phyloP scores from a whole-genome alignment of 768 basidiomycete genomes.

The Suillus bovinus region DNA sequence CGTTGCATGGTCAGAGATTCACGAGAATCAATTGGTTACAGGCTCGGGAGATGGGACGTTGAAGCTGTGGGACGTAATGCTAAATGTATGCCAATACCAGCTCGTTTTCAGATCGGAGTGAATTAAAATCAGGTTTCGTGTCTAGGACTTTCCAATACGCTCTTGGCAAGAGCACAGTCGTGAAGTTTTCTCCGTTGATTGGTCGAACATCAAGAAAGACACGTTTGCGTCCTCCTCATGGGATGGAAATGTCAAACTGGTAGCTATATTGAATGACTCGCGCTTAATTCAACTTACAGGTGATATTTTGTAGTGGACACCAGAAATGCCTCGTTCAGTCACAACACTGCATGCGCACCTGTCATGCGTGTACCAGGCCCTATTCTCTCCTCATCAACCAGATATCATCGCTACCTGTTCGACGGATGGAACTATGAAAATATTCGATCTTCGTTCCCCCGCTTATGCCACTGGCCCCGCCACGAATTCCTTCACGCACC shows the following conservation, averaged over 20 bases:
- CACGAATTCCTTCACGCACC: slow-evolving; percentile 60
- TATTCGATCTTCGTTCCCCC: slow-evolving; percentile 77
- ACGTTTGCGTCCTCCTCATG: slow-evolving; percentile 86
- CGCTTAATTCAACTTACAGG: neutral
- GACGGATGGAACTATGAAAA: slow-evolving; percentile 79
- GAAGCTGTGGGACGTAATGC: slow-evolving; percentile 85
- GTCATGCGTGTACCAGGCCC: slow-evolving; percentile 84
- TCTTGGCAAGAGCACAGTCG: slow-evolving; percentile 94
- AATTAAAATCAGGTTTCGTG: slow-evolving; percentile 21
- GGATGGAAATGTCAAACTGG: slow-evolving; percentile 90
- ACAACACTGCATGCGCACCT: slow-evolving; percentile 81
- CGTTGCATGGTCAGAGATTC: slow-evolving; percentile 91
- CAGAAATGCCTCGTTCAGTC: slow-evolving; percentile 77
- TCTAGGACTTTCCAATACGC: slow-evolving; percentile 84
- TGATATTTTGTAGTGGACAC: slow-evolving; percentile 69
- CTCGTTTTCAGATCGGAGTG: slow-evolving; percentile 1
- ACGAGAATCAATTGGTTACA: slow-evolving; percentile 91
- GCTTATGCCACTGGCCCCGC: slow-evolving; percentile 54
- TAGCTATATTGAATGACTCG: slow-evolving; percentile 38
- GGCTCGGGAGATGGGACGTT: slow-evolving; percentile 91
- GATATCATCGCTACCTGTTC: slow-evolving; percentile 82
- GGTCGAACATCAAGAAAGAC: slow-evolving; percentile 93
- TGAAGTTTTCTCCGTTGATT: slow-evolving; percentile 93
- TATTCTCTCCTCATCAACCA: slow-evolving; percentile 92
- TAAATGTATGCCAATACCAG: slow-evolving; percentile 57